Evolutionary conservation across 441 rosid species (phyloP).

Genomic region (Pelargonium australe): DNA sequence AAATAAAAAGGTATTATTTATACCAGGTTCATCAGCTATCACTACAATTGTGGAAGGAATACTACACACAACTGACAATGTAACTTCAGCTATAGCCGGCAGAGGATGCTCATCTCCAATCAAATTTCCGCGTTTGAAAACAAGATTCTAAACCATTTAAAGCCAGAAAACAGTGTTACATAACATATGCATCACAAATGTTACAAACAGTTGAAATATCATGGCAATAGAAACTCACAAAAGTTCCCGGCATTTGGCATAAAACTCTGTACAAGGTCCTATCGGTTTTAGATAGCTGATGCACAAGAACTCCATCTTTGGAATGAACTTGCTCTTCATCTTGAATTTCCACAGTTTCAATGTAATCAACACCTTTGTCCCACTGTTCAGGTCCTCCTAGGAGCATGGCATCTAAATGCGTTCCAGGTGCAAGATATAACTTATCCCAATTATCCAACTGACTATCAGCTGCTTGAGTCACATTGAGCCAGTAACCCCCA

Average conservation of each 20-base stretch:
- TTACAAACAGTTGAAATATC: neutral
- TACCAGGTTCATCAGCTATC: conserved; percentile 92
- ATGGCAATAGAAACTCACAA: conserved; percentile 47
- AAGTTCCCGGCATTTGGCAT: conserved; percentile 60
- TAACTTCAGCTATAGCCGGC: conserved; percentile 66
- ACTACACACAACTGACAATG: conserved; percentile 52
- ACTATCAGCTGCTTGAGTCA: conserved; percentile 33
- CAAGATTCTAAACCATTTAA: conserved; percentile 49
- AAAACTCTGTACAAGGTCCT: conserved; percentile 48
- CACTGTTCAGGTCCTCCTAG: conserved; percentile 89
- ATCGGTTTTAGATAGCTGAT: conserved; percentile 34
- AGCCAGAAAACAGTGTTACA: conserved; percentile 24
- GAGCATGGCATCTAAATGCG: conserved; percentile 63
- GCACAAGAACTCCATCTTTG: conserved; percentile 41
- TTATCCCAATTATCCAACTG: conserved; percentile 42
- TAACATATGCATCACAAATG: conserved; percentile 7
- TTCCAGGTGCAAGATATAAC: conserved; percentile 80
- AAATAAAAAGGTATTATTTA: conserved; percentile 4
- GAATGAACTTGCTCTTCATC: conserved; percentile 31
- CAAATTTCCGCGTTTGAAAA: conserved; percentile 79
- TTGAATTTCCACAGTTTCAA: conserved; percentile 47
- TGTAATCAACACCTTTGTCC: conserved; percentile 54
- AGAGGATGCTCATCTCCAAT: conserved; percentile 75
- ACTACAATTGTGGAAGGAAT: conserved; percentile 70
- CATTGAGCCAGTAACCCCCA: conserved; percentile 86